Evolutionary conservation across 2,329 filamentous ascomycete species (phyloP), one percentile per base, ranked within the genome.

Genomic region (Coccinonectria pachysandricola): DNA sequence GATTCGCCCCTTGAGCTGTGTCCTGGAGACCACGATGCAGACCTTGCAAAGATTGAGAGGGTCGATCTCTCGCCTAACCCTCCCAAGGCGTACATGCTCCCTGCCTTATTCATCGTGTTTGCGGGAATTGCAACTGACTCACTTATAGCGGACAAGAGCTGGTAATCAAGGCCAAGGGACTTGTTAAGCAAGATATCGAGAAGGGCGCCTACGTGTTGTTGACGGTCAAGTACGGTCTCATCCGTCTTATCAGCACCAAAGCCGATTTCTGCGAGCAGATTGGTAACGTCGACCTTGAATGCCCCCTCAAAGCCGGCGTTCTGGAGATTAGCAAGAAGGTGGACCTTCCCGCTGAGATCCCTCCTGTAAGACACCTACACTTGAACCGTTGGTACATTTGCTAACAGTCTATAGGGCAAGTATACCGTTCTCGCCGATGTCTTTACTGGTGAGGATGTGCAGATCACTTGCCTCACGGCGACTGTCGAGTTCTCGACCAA

Each of bases 371-470:
- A n/a, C n/a, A n/a, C n/a, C n/a, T n/a, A n/a, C n/a, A n/a, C n/a
- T n/a, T n/a, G n/a, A n/a, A n/a, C n/a, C n/a, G n/a, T 12, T 15
- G 19, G 30, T 21, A 15, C 22, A 15, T n/a, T 24, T 23, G 14
- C 43, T 54, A 27, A 52, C 30, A 7, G 12, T 20, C 3, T 26
- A 19, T 39, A 91, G 85, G 91, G 87, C 52, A 87, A 75, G 49
- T 98, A 95, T 68, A 81, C 71, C 11, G 91, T 98, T 18, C 60
- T 78, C 19, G 91, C 88, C 21, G 83, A 96, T 50, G 88, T 92
- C 24, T 79, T 74, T 57, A 85, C 73, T 41, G 67, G 64, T 34
- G 76, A 92, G 26, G 65, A 71, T 31, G 64, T 76, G 39, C 76
- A 75, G 49, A 80, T 98, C 39, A 93, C 87, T 34, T 98, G 91